These are phyloP conservation scores for Croton setiger DNA, from an alignment of 441 rosid species.

Conservation along the genomic window DNA sequence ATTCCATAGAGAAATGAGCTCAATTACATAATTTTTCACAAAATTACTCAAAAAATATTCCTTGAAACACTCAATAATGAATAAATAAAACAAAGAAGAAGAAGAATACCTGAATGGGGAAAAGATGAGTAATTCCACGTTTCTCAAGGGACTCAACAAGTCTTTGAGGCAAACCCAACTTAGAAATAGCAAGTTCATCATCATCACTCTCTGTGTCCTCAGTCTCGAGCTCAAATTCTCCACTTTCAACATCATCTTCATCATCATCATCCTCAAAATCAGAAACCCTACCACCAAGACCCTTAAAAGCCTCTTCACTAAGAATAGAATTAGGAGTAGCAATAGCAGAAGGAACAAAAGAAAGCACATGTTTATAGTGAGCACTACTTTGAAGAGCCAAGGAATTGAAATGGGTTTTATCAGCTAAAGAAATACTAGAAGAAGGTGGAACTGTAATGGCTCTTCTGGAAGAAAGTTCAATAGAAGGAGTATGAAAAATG, in stretches of 20 bases:
- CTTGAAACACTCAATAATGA: not conserved
- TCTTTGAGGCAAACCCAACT: conserved; percentile 67
- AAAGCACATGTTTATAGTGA: conserved; percentile 11
- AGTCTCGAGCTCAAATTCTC: conserved; percentile 5
- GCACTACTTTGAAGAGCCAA: conserved; percentile 12
- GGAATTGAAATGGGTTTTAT: conserved; percentile 52
- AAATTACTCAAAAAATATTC: not conserved
- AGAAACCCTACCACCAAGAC: conserved; percentile 47
- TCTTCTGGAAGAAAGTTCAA: conserved; percentile 35
- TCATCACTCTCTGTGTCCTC: conserved; percentile 14
- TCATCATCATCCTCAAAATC: conserved; percentile 27
- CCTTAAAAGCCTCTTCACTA: conserved; percentile 85
- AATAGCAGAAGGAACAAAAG: conserved; percentile 47
- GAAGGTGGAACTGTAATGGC: conserved; percentile 18
- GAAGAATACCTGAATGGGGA: conserved; percentile 80
- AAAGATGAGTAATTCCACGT: conserved; percentile 90
- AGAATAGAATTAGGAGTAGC: conserved; percentile 75
- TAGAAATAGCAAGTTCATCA: conserved; percentile 70
- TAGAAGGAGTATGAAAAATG: conserved; percentile 43
- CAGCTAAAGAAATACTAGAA: conserved; percentile 25
- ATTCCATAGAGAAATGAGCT: conserved; percentile 3
- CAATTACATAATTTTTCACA: not conserved
- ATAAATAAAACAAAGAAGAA: not conserved
- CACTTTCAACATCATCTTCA: conserved; percentile 24
- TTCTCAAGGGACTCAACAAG: conserved; percentile 69